These are phyloP conservation scores for Colletotrichum sp. DNA, from an alignment of 2,329 filamentous ascomycete species.

Conservation along the genomic window DNA sequence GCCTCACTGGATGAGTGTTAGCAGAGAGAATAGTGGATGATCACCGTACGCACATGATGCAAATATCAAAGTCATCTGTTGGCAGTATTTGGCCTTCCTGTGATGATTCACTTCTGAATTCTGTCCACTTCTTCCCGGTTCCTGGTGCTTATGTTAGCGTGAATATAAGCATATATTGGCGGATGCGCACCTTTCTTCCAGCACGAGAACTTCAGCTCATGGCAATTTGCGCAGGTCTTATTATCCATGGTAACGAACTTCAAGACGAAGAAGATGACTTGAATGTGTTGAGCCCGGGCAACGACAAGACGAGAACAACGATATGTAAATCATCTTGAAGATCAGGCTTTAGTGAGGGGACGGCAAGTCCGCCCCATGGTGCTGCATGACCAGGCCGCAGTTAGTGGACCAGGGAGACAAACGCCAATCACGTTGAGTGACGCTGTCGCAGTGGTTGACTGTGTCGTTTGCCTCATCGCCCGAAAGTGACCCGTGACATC, in stretches of 20 bases:
- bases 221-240: not conserved
- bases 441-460: not conserved
- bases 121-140: not conserved
- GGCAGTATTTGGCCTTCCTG: not conserved
- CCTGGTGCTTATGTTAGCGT: not conserved
- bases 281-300: not conserved
- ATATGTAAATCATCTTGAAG: not conserved
- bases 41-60: conserved; percentile 1
- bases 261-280: not conserved
- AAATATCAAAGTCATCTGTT: not conserved
- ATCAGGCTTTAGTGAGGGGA: not conserved
- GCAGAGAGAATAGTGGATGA: not conserved
- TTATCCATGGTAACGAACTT: not conserved
- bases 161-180: not conserved
- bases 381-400: not conserved
- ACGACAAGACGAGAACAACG: not conserved
- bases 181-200: conserved; percentile 12
- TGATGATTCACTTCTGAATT: not conserved
- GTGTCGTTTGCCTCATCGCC: not conserved
- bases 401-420: not conserved
- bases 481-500: not conserved
- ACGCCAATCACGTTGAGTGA: not conserved
- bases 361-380: not conserved
- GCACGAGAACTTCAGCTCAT: not conserved
- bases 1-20: conserved; percentile 28